Evolutionary conservation across 129 eudicot species (phyloP), one percentile per base, ranked within the genome.

Genomic region (Helianthus tuberosus): DNA sequence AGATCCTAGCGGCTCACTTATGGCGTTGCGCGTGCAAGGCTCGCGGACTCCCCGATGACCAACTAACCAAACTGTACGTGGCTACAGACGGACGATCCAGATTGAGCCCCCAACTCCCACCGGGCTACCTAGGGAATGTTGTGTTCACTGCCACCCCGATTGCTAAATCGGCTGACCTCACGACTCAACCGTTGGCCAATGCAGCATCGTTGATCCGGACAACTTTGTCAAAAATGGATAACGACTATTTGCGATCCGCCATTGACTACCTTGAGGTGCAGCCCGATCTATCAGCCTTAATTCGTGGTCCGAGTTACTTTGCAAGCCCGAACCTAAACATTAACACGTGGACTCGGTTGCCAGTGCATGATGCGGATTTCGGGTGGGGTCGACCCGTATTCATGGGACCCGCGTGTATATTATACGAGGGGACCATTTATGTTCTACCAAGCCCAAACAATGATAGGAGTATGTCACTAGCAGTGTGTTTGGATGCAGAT

Each of bases 21-120:
- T 90, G 96, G 96, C 89, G 89, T 4, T 83, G 87, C 11, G 84
- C 84, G 1, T 85, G 89, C 87, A 83, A 79, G 70, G 96, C 96
- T 8, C 90, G 96, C 3, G 87, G 84, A 11, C 86, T 84, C 0
- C 47, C 77, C 0, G 79, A 82, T 6, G 84, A 86, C 44, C 96
- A 89, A 16, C 51, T 29, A 10, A 86, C 88, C 1, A 87, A 85
- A 70, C 41, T 90, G 64, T 80, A 87, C 52, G 80, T 89, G 27
- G 86, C 92, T 2, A 77, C 84, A 4, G 96, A 89, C 12, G 92
- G 92, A 35, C 84, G 96, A 50, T 57, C 76, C 8, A 82, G 92
- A 72, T 25, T 89, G 38, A 65, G 64, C 41, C 94, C 94, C 0
- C 72, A 83, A 6, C 83, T 89, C 38, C 92, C 96, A 1, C 83